phyloP scores from a whole-genome alignment of 352 stramenopile genomes.

The Pythium phragmiticola region DNA sequence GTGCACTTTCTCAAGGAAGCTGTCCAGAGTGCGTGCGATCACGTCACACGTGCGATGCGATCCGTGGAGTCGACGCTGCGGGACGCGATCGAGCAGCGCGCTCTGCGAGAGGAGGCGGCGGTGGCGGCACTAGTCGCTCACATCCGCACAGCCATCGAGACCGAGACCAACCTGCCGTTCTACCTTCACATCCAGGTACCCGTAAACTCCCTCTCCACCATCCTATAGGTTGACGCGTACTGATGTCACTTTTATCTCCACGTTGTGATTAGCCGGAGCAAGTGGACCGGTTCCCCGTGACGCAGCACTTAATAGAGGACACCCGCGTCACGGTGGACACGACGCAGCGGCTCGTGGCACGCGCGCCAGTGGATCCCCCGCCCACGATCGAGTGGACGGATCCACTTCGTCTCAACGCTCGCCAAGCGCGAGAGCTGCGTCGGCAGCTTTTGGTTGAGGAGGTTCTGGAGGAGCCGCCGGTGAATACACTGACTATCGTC shows the following conservation, averaged over 20 bases:
- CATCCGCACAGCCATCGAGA: slow-evolving; percentile 53
- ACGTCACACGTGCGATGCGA: slow-evolving; percentile 44
- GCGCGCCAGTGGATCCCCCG: slow-evolving; percentile 28
- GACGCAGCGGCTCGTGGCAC: slow-evolving; percentile 37
- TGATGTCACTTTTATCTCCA: neutral
- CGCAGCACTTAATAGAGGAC: slow-evolving; percentile 55
- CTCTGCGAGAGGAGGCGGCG: slow-evolving; percentile 44
- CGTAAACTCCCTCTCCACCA: neutral
- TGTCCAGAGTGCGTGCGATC: slow-evolving; percentile 41
- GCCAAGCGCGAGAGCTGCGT: slow-evolving; percentile 35
- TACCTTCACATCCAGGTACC: slow-evolving; percentile 57
- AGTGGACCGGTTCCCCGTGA: slow-evolving; percentile 56
- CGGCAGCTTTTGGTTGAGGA: neutral
- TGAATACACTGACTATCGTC: slow-evolving; percentile 14
- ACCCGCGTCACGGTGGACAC: slow-evolving; percentile 44
- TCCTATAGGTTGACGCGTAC: neutral
- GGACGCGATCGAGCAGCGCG: slow-evolving; percentile 39
- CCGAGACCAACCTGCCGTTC: slow-evolving; percentile 54
- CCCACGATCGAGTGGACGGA: slow-evolving; percentile 48
- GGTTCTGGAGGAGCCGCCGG: neutral
- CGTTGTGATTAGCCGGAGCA: slow-evolving; percentile 36
- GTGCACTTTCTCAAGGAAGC: slow-evolving; percentile 50
- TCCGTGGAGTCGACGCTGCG: slow-evolving; percentile 52
- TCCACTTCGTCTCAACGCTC: slow-evolving; percentile 42
- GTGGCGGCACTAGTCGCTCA: slow-evolving; percentile 47